Base-by-base conservation (phyloP, 139 green algal genomes). In the Limnomonas spitsbergensis region DNA sequence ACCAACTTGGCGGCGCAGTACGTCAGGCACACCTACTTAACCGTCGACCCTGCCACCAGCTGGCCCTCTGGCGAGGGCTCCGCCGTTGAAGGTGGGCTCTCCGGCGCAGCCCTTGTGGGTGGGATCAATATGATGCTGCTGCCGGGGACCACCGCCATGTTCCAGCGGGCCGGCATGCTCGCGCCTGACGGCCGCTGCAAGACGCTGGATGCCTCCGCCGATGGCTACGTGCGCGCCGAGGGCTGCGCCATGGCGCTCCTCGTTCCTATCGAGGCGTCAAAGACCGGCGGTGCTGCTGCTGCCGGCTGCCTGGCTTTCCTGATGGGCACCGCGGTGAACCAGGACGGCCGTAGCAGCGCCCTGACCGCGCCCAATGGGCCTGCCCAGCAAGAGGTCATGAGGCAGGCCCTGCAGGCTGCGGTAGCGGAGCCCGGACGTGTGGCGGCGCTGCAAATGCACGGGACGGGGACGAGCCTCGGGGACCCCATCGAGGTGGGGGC, bases 401-500 rank as follows among this genome's bases (percentile, higher is more conserved):
- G 82, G 0, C 36, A 47, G 9, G 90, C 92, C 0, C 80, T 96
- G 47, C 4, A 0, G 39, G 78, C 1, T 6, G 2, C 0, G 52
- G 81, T 31, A 34, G n/a, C 89, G 24, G 2, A 26, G 1, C 27
- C 82, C 3, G 42, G 34, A 2, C 61, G 82, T 3, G 40, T 95
- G 1, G 54, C 36, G 0, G 36, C 37, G 4, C 79, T 97, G 76
- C 85, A 92, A 54, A 90, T 95, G 87, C 92, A 96, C 66, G 92
- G 92, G 80, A 96, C 92, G 3, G 92, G 92, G 47, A 95, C 92
- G 3, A 67, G 86, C 0, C 83, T 97, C 29, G 90, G 94, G 3
- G 93, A 97, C 66, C 92, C 93, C 38, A 97, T 97, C 53, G 94
- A 98, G 79, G 81, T 97, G 14, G 91, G 92, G 3, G 93, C 94